phyloP scores from a whole-genome alignment of 768 basidiomycete genomes.

The Mycena epipterygia region DNA sequence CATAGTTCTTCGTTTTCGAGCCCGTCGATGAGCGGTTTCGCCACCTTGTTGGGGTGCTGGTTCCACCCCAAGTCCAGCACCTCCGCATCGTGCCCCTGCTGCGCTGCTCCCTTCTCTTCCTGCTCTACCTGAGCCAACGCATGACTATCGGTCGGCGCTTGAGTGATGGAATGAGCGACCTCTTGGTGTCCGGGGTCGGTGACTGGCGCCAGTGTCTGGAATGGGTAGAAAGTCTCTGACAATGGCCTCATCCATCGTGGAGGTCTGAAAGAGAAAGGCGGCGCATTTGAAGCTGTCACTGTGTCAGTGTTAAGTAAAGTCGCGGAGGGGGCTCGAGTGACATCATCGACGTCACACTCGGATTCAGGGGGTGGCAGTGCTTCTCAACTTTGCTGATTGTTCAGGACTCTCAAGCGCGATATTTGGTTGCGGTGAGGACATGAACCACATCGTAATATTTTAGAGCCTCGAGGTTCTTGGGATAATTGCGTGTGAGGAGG shows the following conservation, averaged over 20 bases:
- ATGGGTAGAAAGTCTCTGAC: constrained; percentile 26
- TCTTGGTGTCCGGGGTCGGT: constrained; percentile 24
- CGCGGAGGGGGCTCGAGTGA: too few species aligned
- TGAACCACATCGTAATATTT: too few species aligned
- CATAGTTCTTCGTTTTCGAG: constrained; percentile 56
- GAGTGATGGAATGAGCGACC: constrained; percentile 23
- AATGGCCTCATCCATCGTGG: constrained; percentile 17
- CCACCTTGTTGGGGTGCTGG: constrained; percentile 34
- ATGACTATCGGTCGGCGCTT: constrained; percentile 26
- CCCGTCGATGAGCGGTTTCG: constrained; percentile 47
- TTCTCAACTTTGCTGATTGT: too few species aligned
- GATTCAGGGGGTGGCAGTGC: too few species aligned
- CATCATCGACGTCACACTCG: constrained; percentile 23
- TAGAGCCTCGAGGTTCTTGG: too few species aligned
- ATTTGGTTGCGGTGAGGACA: too few species aligned
- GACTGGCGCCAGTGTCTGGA: constrained; percentile 26
- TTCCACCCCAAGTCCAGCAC: constrained; percentile 27
- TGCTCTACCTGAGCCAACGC: constrained; percentile 24
- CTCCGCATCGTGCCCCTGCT: constrained; percentile 15
- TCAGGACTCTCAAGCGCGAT: too few species aligned
- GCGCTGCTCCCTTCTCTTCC: constrained; percentile 20
- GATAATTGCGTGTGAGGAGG: too few species aligned
- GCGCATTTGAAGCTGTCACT: constrained; percentile 15
- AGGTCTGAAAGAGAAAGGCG: constrained; percentile 5
- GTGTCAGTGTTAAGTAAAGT: too few species aligned